Percentiles rank a stretch among this genome's conserved stretches.
phyloP scores from a whole-genome alignment of 148 eudicot species.

The Dianthus caryophyllus region DNA sequence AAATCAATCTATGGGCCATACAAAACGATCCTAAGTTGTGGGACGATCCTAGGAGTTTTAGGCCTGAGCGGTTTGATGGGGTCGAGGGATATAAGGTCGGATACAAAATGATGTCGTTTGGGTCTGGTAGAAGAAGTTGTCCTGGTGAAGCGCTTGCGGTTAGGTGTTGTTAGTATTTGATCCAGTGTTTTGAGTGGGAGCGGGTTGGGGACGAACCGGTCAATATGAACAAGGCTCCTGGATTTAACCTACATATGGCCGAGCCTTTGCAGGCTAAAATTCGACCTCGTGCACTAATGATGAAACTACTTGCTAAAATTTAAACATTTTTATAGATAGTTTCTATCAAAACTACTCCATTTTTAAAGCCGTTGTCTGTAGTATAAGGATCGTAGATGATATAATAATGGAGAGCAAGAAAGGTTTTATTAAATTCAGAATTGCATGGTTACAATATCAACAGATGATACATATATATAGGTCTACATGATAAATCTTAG shows the following conservation, averaged over 20 bases:
- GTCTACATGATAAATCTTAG: too few species aligned
- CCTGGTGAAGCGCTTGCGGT: slow-evolving; percentile 31
- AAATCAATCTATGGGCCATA: slow-evolving; percentile 24
- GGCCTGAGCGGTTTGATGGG: slow-evolving; percentile 34
- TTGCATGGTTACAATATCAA: too few species aligned
- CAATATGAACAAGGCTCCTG: slow-evolving; percentile 21
- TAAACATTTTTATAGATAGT: not conserved
- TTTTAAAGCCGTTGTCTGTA: too few species aligned
- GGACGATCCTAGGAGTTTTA: slow-evolving; percentile 28
- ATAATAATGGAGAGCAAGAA: too few species aligned
- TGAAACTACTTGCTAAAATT: slow-evolving; percentile 3
- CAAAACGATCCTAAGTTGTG: slow-evolving; percentile 35
- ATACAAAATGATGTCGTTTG: slow-evolving; percentile 35
- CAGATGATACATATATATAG: too few species aligned
- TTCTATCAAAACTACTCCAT: too few species aligned
- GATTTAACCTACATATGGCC: slow-evolving; percentile 21
- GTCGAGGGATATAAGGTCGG: slow-evolving; percentile 25
- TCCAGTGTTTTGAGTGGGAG: slow-evolving; percentile 39
- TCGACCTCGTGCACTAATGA: slow-evolving; percentile 18
- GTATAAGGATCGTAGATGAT: too few species aligned
- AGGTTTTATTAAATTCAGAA: too few species aligned
- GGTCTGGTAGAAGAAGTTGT: slow-evolving; percentile 36
- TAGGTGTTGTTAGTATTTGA: slow-evolving; percentile 17
- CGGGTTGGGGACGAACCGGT: slow-evolving; percentile 17
- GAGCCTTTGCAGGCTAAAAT: slow-evolving; percentile 22